Evolutionary conservation across 495 filamentous ascomycete genomes (phyloP).

Genomic region (Podospora pseudoanserina): DNA sequence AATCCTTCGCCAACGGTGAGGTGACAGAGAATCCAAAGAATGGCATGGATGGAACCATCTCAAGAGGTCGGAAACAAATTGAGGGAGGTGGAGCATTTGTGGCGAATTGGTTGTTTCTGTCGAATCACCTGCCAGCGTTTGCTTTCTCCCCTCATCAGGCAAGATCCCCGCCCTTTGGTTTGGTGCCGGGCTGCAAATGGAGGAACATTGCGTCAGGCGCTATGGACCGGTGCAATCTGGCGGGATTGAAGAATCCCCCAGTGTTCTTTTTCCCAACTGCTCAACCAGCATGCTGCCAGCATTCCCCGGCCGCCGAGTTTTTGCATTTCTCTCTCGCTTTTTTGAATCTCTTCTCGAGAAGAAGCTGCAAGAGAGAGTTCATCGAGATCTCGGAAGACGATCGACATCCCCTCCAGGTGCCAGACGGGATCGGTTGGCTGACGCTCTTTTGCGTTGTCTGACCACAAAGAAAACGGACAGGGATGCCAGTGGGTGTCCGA

Average conservation of each 20-base stretch:
- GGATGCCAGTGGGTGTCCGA: slow-evolving; percentile 24
- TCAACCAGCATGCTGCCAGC: slow-evolving; percentile 3
- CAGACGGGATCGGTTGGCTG: slow-evolving; percentile 3
- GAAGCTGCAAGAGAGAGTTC: neutral
- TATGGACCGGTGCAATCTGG: slow-evolving; percentile 22
- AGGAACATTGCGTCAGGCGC: slow-evolving; percentile 25
- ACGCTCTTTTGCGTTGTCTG: neutral
- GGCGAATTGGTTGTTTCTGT: slow-evolving; percentile 21
- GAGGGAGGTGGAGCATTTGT: slow-evolving; percentile 22
- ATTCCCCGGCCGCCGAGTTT: neutral
- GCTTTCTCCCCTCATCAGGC: neutral
- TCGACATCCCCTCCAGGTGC: neutral
- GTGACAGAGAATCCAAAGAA: neutral
- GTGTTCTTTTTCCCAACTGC: slow-evolving; percentile 2
- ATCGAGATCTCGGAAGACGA: neutral
- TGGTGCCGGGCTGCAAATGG: slow-evolving; percentile 8
- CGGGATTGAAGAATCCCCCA: neutral
- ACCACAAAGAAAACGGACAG: slow-evolving; percentile 5
- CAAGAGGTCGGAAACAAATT: slow-evolving; percentile 15
- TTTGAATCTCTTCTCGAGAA: neutral
- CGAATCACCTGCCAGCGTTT: slow-evolving; percentile 24
- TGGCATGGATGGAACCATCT: slow-evolving; percentile 12
- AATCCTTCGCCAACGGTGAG: slow-evolving; percentile 17
- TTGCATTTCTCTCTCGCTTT: neutral
- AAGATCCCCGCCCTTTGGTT: slow-evolving; percentile 1